Percentiles rank a stretch among this genome's conserved stretches.
These are phyloP conservation scores for Gossypium trilobum DNA, from an alignment of 441 rosid genomes.

Conservation along the genomic window DNA sequence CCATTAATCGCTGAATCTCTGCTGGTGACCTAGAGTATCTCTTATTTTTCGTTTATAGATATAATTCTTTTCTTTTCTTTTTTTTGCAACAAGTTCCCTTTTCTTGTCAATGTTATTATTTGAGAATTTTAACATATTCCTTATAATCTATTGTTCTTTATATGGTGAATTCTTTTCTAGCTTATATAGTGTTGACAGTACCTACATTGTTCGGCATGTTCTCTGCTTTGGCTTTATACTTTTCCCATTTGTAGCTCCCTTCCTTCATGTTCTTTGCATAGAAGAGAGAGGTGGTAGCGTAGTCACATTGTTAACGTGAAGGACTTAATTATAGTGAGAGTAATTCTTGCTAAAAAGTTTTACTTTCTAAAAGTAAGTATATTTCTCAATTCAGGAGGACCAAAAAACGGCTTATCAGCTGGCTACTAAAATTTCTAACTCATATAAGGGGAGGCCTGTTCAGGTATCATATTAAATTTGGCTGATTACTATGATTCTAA, in stretches of 20 bases:
- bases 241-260: background rate
- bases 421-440: conserved; percentile 67
- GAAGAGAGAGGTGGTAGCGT: background rate
- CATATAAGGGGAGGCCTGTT: conserved; percentile 85
- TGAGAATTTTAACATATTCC: too few species aligned
- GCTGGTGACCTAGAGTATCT: too few species aligned
- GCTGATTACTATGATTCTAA: conserved; percentile 11
- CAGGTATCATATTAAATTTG: conserved; percentile 46
- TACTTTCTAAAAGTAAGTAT: background rate
- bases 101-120: too few species aligned
- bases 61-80: too few species aligned
- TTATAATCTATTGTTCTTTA: too few species aligned
- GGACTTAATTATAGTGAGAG: background rate
- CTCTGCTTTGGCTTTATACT: background rate
- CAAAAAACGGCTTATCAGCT: conserved; percentile 60
- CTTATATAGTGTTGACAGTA: background rate
- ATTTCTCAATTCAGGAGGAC: conserved; percentile 54
- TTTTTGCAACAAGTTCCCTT: too few species aligned
- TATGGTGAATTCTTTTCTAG: background rate
- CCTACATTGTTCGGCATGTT: background rate
- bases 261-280: background rate
- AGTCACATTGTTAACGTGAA: background rate
- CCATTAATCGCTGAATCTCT: too few species aligned
- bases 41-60: too few species aligned
- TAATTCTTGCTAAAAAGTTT: background rate